Evolutionary conservation across 306 rosid species (phyloP).

Genomic region (Nissolia schottii): DNA sequence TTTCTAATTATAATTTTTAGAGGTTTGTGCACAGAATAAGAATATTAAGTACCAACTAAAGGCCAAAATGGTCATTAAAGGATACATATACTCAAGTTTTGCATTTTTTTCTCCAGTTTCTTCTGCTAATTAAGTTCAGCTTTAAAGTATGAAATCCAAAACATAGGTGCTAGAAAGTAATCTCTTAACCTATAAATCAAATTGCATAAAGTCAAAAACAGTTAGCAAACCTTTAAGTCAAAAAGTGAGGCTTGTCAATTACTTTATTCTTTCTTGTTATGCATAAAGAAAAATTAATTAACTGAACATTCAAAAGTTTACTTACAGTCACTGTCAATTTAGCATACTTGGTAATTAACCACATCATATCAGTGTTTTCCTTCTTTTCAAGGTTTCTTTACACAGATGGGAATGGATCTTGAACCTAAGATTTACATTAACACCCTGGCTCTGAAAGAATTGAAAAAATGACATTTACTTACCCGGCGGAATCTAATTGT

Average conservation of each 20-base stretch:
- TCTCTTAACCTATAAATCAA: not conserved
- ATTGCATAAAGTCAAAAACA: not conserved
- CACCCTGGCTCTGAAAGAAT: not conserved
- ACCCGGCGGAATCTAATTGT: constrained; percentile 78
- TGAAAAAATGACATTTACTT: constrained; percentile 10
- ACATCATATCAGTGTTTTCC: not conserved
- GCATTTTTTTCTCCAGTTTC: not conserved
- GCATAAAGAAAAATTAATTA: not conserved
- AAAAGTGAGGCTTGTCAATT: not conserved
- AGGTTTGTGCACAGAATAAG: not conserved
- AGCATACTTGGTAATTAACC: not conserved
- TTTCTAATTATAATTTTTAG: not conserved
- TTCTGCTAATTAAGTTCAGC: constrained; percentile 1
- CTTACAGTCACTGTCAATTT: not conserved
- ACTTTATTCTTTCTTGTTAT: not conserved
- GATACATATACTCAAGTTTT: not conserved
- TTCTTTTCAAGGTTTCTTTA: not conserved
- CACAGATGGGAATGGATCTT: not conserved
- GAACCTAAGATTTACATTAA: not conserved
- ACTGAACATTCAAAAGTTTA: not conserved
- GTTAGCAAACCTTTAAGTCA: not conserved
- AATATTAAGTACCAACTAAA: not conserved
- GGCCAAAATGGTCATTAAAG: not conserved
- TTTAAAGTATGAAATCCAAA: not conserved
- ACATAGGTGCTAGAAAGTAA: not conserved